phyloP scores from a whole-genome alignment of 768 basidiomycete genomes.

The Boletus tylopilopsis region DNA sequence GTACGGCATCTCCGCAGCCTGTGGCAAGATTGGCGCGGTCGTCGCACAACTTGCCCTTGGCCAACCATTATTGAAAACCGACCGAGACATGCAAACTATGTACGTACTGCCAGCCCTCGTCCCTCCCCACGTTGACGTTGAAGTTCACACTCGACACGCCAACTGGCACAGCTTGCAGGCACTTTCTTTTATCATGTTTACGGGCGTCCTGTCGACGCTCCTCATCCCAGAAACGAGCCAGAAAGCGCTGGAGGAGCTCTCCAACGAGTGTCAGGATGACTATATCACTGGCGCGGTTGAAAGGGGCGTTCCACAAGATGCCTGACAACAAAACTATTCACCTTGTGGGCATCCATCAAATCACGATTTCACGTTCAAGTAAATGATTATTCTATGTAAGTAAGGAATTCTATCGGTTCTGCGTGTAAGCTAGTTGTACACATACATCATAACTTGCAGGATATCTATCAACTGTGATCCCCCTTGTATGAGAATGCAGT shows the following conservation, averaged over 20 bases:
- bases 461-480: background rate
- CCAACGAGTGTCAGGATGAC: slow-evolving; percentile 63
- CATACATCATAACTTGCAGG: background rate
- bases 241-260: slow-evolving; percentile 62
- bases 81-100: slow-evolving; percentile 62
- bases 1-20: slow-evolving; percentile 74
- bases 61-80: slow-evolving; percentile 51
- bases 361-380: too few species aligned
- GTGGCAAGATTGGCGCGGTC: slow-evolving; percentile 73
- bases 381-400: background rate
- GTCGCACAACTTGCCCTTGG: slow-evolving; percentile 75
- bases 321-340: background rate
- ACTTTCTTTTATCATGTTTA: slow-evolving; percentile 82
- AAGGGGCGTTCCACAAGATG: slow-evolving; percentile 13
- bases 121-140: slow-evolving; percentile 1
- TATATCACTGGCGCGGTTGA: slow-evolving; percentile 39
- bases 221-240: slow-evolving; percentile 80
- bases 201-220: slow-evolving; percentile 76
- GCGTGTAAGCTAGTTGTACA: background rate
- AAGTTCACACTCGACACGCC: too few species aligned
- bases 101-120: slow-evolving; percentile 32
- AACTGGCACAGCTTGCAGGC: slow-evolving; percentile 52
- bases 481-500: too few species aligned
- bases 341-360: background rate
- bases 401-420: background rate